These are phyloP conservation scores for Elasticomyces elasticus DNA, from an alignment of 495 filamentous ascomycete species.

Conservation along the genomic window DNA sequence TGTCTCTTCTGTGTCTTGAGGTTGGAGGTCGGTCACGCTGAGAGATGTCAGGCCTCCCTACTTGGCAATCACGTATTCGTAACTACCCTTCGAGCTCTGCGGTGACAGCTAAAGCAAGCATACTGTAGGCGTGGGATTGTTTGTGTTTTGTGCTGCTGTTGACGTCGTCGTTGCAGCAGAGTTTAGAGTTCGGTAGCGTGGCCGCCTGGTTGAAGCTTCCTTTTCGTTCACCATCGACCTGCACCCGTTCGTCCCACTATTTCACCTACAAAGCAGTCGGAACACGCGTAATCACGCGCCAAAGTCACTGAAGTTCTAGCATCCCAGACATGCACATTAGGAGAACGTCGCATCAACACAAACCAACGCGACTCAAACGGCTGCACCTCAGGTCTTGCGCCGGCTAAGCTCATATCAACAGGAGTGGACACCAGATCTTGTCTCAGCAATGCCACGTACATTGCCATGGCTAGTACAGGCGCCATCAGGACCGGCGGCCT, in stretches of 20 bases:
- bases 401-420: conserved; percentile 1
- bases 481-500: not conserved
- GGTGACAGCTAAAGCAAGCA: conserved; percentile 69
- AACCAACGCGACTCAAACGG: conserved; percentile 2
- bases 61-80: conserved; percentile 1
- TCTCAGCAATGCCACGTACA: conserved; percentile 15
- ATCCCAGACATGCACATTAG: not conserved
- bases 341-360: not conserved
- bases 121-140: conserved; percentile 30
- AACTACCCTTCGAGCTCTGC: conserved; percentile 66
- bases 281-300: not conserved
- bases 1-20: conserved; percentile 64
- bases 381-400: not conserved
- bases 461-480: conserved; percentile 20
- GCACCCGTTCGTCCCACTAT: no score
- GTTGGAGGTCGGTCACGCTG: conserved; percentile 82
- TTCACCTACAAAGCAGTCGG: no score
- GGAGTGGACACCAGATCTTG: not conserved
- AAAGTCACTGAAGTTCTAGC: not conserved
- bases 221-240: not conserved
- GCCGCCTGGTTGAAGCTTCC: not conserved
- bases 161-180: not conserved
- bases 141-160: not conserved
- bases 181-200: not conserved
- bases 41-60: not conserved